Evolutionary conservation across 1,139 yeast genomes (phyloP).

Genomic region (Saccharomyces hybrid): DNA sequence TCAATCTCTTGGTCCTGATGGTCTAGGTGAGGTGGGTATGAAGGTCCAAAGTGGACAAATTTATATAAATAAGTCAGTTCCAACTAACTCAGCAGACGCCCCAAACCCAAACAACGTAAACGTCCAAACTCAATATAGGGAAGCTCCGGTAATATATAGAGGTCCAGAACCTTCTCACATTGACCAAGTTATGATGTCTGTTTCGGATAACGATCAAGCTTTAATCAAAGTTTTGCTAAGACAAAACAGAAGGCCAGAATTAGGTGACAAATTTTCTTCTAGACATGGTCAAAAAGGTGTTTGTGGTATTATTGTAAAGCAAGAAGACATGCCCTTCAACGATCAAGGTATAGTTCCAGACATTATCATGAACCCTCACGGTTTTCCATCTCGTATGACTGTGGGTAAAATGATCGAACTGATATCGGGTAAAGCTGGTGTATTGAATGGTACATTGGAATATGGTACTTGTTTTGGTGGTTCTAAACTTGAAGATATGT

Average conservation of each 20-base stretch:
- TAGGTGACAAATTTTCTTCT: slow-evolving; percentile 95
- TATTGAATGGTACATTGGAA: slow-evolving; percentile 79
- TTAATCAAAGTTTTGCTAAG: slow-evolving; percentile 82
- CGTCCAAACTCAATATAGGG: slow-evolving; percentile 55
- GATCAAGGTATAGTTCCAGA: slow-evolving; percentile 89
- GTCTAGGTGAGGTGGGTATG: slow-evolving; percentile 93
- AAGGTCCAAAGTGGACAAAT: slow-evolving; percentile 88
- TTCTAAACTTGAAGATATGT: slow-evolving; percentile 89
- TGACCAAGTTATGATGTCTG: slow-evolving; percentile 97
- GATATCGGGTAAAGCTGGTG: slow-evolving; percentile 96
- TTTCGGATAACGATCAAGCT: slow-evolving; percentile 91
- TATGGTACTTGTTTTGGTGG: slow-evolving; percentile 99
- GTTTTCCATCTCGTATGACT: slow-evolving; percentile 99
- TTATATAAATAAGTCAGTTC: slow-evolving; percentile 86
- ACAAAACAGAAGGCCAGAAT: slow-evolving; percentile 95
- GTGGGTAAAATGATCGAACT: slow-evolving; percentile 98
- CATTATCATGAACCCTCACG: slow-evolving; percentile 97
- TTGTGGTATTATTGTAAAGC: slow-evolving; percentile 94
- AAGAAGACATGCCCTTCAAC: slow-evolving; percentile 91
- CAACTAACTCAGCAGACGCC: slow-evolving; percentile 72
- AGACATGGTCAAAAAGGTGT: slow-evolving; percentile 99
- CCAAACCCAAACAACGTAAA: slow-evolving; percentile 42
- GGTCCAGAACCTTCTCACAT: slow-evolving; percentile 94
- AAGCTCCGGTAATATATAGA: slow-evolving; percentile 83
- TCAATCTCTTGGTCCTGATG: slow-evolving; percentile 83